Percentiles rank a stretch among this genome's conserved stretches.
These are phyloP conservation scores for Ambrosia artemisiifolia DNA, from an alignment of 129 eudicot genomes.

Conservation along the genomic window DNA sequence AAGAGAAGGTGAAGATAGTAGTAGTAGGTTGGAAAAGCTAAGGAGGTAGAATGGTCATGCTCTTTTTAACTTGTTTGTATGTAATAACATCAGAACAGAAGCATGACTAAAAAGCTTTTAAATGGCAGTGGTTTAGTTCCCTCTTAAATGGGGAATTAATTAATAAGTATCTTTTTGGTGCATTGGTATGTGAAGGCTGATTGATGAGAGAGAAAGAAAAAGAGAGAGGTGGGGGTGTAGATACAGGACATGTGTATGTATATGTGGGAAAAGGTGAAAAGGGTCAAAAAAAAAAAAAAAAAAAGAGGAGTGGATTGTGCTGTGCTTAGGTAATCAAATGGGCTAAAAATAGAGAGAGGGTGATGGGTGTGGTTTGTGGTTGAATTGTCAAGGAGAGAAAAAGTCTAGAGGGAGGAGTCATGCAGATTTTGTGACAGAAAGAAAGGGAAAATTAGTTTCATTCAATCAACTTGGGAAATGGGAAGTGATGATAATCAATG, in stretches of 20 bases:
- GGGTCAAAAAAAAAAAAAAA: not conserved
- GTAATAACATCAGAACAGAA: slow-evolving; percentile 34
- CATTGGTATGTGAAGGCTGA: slow-evolving; percentile 26
- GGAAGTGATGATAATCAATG: slow-evolving; percentile 26
- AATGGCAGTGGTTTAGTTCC: slow-evolving; percentile 40
- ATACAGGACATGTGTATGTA: slow-evolving; percentile 18
- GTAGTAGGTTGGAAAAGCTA: slow-evolving; percentile 38
- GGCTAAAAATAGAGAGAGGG: slow-evolving; percentile 31
- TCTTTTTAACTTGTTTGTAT: slow-evolving; percentile 34
- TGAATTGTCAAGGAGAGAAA: slow-evolving; percentile 28
- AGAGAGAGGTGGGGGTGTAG: not conserved
- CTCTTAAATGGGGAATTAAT: slow-evolving; percentile 37
- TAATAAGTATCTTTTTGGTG: slow-evolving; percentile 15
- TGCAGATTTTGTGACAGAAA: slow-evolving; percentile 48
- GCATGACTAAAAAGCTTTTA: slow-evolving; percentile 29
- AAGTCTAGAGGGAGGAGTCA: slow-evolving; percentile 37
- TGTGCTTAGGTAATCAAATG: slow-evolving; percentile 32
- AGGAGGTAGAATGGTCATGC: slow-evolving; percentile 35
- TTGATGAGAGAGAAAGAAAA: slow-evolving; percentile 3
- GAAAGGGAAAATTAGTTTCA: slow-evolving; percentile 43
- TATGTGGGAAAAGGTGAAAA: not conserved
- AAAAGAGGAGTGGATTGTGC: slow-evolving; percentile 1
- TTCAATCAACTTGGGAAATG: slow-evolving; percentile 47
- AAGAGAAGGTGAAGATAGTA: not conserved
- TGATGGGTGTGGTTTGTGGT: slow-evolving; percentile 27